Percentiles rank a stretch among this genome's conserved stretches.
Conservation (phyloP, 1,284 basidiomycete species). For the Exobasidium rhododendri region DNA sequence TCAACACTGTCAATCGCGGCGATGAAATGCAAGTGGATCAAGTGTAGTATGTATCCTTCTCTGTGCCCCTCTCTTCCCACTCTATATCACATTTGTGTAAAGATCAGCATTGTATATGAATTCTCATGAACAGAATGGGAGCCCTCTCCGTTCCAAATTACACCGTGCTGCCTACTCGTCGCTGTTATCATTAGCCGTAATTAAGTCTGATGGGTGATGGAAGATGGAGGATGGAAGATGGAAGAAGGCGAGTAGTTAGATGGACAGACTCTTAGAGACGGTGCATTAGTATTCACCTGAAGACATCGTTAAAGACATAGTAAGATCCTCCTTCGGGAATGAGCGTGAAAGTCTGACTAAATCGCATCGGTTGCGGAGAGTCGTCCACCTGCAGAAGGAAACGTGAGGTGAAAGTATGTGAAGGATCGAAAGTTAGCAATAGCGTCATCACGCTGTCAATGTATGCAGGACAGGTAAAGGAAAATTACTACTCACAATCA, state of each 20-base stretch:
- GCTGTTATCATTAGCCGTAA: no score
- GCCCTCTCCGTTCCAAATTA: no score
- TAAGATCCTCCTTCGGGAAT: conserved; percentile 73
- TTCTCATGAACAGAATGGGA: no score
- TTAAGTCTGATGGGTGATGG: no score
- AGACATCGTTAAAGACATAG: conserved; percentile 68
- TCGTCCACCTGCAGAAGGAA: conserved; percentile 26
- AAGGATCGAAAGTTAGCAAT: conserved; percentile 3
- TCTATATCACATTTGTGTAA: no score
- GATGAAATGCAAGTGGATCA: conserved; percentile 3
- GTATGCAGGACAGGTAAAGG: neutral
- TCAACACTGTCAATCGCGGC: neutral
- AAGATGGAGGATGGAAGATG: no score
- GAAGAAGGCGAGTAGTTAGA: no score
- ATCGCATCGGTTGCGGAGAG: conserved; percentile 30
- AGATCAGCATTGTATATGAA: no score
- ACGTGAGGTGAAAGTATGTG: no score
- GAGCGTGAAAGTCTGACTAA: conserved; percentile 70
- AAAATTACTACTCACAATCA: conserved; percentile 57
- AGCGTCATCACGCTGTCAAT: neutral
- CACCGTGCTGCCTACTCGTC: no score
- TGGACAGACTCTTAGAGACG: no score
- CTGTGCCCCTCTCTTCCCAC: neutral
- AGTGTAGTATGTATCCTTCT: neutral
- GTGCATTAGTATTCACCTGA: conserved; percentile 29